Evolutionary conservation across 768 basidiomycete species (phyloP).

Genomic region (Tulasnella sp.): DNA sequence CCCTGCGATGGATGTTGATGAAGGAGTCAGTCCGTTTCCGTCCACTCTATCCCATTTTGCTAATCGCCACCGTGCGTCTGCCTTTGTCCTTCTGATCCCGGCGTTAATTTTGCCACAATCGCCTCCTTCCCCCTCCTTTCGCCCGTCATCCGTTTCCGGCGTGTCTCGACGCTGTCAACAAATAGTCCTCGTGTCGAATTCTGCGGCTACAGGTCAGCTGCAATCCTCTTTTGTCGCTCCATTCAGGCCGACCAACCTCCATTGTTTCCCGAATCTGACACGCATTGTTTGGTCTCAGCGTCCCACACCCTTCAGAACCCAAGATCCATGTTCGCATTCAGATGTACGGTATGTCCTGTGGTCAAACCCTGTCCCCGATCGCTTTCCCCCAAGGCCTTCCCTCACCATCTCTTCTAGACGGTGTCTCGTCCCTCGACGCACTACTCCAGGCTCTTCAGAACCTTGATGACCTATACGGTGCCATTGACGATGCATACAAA

Average conservation of each 20-base stretch:
- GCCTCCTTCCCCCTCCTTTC: neutral
- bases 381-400: neutral
- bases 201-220: conserved; percentile 85
- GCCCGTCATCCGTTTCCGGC: too few species aligned
- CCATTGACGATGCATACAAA: conserved; percentile 66
- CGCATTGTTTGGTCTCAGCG: conserved; percentile 44
- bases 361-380: neutral
- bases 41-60: conserved; percentile 1
- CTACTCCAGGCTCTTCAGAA: conserved; percentile 71
- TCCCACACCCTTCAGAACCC: conserved; percentile 95
- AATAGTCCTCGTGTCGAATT: conserved; percentile 92
- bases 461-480: conserved; percentile 70
- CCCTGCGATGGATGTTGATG: conserved; percentile 97
- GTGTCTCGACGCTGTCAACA: too few species aligned
- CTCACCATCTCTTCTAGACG: conserved; percentile 49
- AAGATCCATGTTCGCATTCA: conserved; percentile 96
- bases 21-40: conserved; percentile 69
- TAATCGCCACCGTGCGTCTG: neutral
- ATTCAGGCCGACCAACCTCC: neutral
- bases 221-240: neutral
- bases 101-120: neutral
- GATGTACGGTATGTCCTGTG: conserved; percentile 82
- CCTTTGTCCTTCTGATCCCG: neutral
- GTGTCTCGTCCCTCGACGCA: conserved; percentile 78
- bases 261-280: neutral